Evolutionary conservation across 2,329 filamentous ascomycete species (phyloP).

Genomic region (Cladosporium sphaerospermum): DNA sequence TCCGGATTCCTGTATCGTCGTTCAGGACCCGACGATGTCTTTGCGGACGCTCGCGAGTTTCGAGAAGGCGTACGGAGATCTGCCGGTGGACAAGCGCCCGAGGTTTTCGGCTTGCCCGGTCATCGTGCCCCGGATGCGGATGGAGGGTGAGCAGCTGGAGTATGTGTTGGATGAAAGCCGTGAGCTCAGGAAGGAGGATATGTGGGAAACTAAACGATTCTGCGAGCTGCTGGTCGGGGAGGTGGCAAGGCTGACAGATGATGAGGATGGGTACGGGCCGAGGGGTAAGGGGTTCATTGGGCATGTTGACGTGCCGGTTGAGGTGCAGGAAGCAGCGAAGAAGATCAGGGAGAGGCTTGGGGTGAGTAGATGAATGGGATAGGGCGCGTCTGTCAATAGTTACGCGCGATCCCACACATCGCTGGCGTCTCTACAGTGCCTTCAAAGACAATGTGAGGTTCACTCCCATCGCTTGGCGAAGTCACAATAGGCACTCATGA

Average conservation of each 20-base stretch:
- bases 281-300: conserved; percentile 38
- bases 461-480: no score
- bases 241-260: conserved; percentile 39
- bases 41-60: conserved; percentile 39
- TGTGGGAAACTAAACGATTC: conserved; percentile 38
- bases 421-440: no score
- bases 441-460: no score
- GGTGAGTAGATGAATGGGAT: not conserved
- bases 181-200: not conserved
- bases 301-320: conserved; percentile 38
- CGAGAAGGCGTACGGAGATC: conserved; percentile 31
- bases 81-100: conserved; percentile 10
- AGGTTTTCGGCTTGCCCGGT: conserved; percentile 29
- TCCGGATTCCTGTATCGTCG: conserved; percentile 29
- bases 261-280: conserved; percentile 40
- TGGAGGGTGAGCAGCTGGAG: conserved; percentile 1
- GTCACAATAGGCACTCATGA: no score
- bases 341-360: not conserved
- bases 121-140: conserved; percentile 25
- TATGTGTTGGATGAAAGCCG: not conserved
- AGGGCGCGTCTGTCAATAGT: no score
- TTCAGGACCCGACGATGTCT: conserved; percentile 45
- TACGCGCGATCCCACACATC: no score
- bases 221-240: conserved; percentile 40
- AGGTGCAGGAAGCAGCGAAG: conserved; percentile 28